phyloP scores from a whole-genome alignment of 768 basidiomycete genomes.

The Nidula microcarpa region DNA sequence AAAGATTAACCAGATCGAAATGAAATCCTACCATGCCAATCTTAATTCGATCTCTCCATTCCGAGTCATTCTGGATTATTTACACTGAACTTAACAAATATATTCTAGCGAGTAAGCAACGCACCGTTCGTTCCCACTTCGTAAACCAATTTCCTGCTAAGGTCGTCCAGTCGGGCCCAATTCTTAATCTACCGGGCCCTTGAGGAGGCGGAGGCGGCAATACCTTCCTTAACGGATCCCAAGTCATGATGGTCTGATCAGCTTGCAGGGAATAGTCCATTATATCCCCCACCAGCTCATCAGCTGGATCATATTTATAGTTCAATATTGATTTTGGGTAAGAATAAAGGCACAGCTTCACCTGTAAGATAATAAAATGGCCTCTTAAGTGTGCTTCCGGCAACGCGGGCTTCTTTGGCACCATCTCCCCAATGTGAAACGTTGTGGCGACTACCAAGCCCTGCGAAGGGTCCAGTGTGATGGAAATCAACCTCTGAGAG shows the following conservation, averaged over 20 bases:
- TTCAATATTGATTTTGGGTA: no score
- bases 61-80: conserved; percentile 22
- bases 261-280: conserved; percentile 34
- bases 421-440: conserved; percentile 38
- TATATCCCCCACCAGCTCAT: conserved; percentile 33
- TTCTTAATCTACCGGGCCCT: conserved; percentile 29
- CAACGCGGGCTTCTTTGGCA: conserved; percentile 32
- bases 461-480: conserved; percentile 32
- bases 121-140: conserved; percentile 34
- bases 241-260: conserved; percentile 32
- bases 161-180: conserved; percentile 35
- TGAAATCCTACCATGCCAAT: conserved; percentile 26
- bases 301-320: conserved; percentile 14
- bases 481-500: conserved; percentile 34
- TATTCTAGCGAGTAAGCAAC: conserved; percentile 1
- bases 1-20: neutral
- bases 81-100: neutral
- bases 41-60: conserved; percentile 30
- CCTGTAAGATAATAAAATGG: conserved; percentile 34
- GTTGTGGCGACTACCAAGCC: conserved; percentile 31
- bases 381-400: conserved; percentile 28
- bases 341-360: conserved; percentile 5
- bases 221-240: conserved; percentile 34
- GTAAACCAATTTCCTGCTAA: conserved; percentile 36
- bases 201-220: conserved; percentile 30